Percentiles rank a stretch among this genome's conserved stretches.
phyloP scores from a whole-genome alignment of 2,329 filamentous ascomycete genomes.

The Alternaria ethzedia region DNA sequence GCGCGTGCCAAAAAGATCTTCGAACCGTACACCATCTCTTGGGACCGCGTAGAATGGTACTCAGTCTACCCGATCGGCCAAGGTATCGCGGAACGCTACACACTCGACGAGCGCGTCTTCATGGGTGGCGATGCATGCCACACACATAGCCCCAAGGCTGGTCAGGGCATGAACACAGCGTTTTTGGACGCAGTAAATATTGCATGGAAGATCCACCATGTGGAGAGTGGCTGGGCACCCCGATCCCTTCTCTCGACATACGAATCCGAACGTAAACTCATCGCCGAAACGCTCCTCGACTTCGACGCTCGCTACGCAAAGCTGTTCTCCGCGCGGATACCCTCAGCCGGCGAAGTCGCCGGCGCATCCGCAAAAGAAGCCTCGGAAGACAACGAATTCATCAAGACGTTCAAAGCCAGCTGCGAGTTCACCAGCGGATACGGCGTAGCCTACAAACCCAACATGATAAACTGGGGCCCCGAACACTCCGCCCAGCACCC shows the following conservation, averaged over 20 bases:
- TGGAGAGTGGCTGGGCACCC: constrained; percentile 80
- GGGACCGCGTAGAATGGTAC: constrained; percentile 71
- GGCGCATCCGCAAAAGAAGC: constrained; percentile 58
- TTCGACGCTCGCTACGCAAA: constrained; percentile 92
- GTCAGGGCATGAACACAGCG: constrained; percentile 69
- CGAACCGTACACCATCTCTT: constrained; percentile 65
- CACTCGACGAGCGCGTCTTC: constrained; percentile 68
- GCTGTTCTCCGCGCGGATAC: constrained; percentile 81
- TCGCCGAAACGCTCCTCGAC: constrained; percentile 81
- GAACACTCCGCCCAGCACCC: constrained; percentile 73
- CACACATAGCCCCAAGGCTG: constrained; percentile 68
- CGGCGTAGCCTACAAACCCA: constrained; percentile 83
- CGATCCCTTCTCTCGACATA: constrained; percentile 82
- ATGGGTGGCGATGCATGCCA: constrained; percentile 71
- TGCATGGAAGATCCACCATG: constrained; percentile 94
- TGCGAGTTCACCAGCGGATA: constrained; percentile 95
- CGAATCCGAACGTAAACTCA: constrained; percentile 81
- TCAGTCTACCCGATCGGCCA: constrained; percentile 71
- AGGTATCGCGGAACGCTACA: constrained; percentile 69
- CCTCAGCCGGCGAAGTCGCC: constrained; percentile 74
- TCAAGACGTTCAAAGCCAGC: constrained; percentile 86
- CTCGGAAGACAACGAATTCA: constrained; percentile 73
- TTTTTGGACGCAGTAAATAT: constrained; percentile 77
- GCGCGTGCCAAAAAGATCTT: constrained; percentile 64
- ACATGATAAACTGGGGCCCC: constrained; percentile 82